Base-by-base conservation (phyloP, 2,329 filamentous ascomycete genomes). In the Zarea fungicola region DNA sequence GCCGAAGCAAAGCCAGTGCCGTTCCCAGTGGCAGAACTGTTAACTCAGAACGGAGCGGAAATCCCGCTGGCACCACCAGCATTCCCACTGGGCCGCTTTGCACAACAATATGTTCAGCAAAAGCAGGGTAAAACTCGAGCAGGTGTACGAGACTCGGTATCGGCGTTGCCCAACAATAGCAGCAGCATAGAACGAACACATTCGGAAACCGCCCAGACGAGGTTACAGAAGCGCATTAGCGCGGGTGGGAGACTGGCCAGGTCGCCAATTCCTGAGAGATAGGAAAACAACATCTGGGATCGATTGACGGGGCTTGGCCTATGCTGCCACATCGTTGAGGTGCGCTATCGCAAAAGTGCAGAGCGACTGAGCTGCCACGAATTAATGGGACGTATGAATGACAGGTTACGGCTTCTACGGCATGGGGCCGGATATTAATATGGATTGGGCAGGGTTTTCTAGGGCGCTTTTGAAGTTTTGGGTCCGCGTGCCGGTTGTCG, bases 31-130 rank as follows among this genome's bases (percentile, higher is more conserved):
- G 93, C 93, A 13, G 93, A 99, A 65, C 72, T 99, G 51, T 77
- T 99, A 13, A 75, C 95, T 13, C 95, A 97, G 59, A 97, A 99
- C 61, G 93, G 93, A 14, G 91, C 91, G 4, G 87, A 96, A 54
- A 85, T 97, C 28, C 92, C 93, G 0, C 63, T 73, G 1, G 73
- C 81, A 2, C 75, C 87, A 52, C 88, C 91, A 1, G 85, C 89
- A 0, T 91, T 97, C 56, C 89, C 90, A 1, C 77, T 99, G 10
- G 90, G 89, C 52, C 75, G 81, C 9, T 85, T 84, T 40, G 92
- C 93, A 3, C 84, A 87, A 60, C 67, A 87, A 28, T 99, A 96
- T 60, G 74, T 97, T 41, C 90, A 95, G 56, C 83, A 90, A 68
- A 96, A 84, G 65, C 72, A 77, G 51, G 70, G 76, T 48, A 71